Conservation (phyloP, 192 early-diverging fungal genomes). For the Coemansia sp. region DNA sequence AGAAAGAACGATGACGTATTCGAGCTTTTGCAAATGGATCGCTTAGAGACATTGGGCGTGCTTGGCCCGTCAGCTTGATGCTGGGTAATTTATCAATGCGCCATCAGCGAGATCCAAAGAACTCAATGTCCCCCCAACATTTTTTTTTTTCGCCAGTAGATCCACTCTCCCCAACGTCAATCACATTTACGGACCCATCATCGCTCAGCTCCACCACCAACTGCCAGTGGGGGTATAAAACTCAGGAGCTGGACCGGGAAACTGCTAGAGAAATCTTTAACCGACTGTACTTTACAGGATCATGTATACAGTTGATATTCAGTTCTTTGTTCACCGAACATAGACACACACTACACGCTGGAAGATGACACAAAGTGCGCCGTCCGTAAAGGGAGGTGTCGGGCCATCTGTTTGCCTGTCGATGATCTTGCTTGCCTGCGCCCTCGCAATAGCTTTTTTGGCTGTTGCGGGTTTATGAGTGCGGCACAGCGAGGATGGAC, state of each 20-base stretch:
- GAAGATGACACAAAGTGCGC: conserved; percentile 51
- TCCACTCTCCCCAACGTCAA: background rate
- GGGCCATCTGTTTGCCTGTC: conserved; percentile 5
- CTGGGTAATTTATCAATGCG: too few species aligned
- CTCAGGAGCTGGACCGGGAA: background rate
- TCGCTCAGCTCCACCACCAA: background rate
- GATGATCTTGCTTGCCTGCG: conserved; percentile 53
- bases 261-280: conserved; percentile 14
- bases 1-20: too few species aligned
- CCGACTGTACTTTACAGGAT: conserved; percentile 57
- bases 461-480: conserved; percentile 26
- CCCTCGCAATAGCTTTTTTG: conserved; percentile 18
- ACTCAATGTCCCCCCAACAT: background rate
- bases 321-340: conserved; percentile 55
- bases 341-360: conserved; percentile 48
- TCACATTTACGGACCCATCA: background rate
- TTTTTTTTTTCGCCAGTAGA: background rate
- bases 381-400: conserved; percentile 54
- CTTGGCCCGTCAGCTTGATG: too few species aligned
- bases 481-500: conserved; percentile 47
- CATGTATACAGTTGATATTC: conserved; percentile 56
- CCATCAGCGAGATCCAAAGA: too few species aligned
- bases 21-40: too few species aligned
- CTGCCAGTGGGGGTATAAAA: background rate
- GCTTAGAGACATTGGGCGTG: too few species aligned